phyloP scores from a whole-genome alignment of 1,284 basidiomycete species.

The Farysia itapuensis region DNA sequence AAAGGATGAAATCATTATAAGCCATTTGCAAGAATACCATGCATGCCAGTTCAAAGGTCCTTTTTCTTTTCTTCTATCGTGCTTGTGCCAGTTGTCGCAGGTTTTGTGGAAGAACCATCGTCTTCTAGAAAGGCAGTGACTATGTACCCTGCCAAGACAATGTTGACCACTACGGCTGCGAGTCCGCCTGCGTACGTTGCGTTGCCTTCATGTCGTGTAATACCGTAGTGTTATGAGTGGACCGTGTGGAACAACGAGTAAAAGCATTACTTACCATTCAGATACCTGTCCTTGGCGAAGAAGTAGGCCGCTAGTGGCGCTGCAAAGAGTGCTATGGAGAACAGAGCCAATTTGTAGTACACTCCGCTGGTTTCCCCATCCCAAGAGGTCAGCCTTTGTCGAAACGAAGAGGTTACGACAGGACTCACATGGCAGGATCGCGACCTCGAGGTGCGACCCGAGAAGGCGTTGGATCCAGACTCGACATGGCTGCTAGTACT shows the following conservation, averaged over 20 bases:
- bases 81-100: background rate
- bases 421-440: conserved; percentile 32
- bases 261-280: conserved; percentile 33
- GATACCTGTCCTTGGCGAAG: conserved; percentile 44
- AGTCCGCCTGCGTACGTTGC: conserved; percentile 55
- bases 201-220: conserved; percentile 43
- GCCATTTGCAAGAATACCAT: no score
- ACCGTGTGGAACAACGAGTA: background rate
- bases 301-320: conserved; percentile 52
- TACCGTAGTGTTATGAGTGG: background rate
- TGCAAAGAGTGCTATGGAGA: conserved; percentile 50
- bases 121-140: conserved; percentile 56
- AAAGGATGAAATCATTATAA: conserved; percentile 20
- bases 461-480: conserved; percentile 32
- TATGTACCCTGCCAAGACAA: conserved; percentile 55
- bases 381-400: no score
- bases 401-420: no score
- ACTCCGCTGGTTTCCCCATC: conserved; percentile 21
- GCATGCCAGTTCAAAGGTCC: no score
- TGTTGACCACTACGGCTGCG: conserved; percentile 55
- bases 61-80: background rate
- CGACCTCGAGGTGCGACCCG: conserved; percentile 35
- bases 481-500: conserved; percentile 23
- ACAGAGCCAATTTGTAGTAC: conserved; percentile 55
- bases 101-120: conserved; percentile 5